Evolutionary conservation across 306 rosid species (phyloP).

Genomic region (Cotoneaster glaucophyllus): DNA sequence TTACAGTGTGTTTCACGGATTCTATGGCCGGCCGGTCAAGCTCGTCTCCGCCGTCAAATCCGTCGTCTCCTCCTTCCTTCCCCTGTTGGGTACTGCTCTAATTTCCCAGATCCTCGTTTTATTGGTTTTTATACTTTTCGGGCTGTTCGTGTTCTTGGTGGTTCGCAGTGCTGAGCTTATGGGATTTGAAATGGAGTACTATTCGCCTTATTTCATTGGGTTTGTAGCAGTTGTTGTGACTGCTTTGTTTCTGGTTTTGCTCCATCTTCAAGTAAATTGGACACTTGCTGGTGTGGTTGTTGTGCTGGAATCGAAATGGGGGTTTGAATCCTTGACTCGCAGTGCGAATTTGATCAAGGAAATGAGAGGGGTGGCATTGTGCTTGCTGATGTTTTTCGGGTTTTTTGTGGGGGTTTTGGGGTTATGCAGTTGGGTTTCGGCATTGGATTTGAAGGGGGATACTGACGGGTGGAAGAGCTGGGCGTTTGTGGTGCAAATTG

Average conservation of each 20-base stretch:
- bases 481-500: conserved; percentile 46
- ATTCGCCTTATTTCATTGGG: conserved; percentile 25
- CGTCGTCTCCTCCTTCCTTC: conserved; percentile 29
- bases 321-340: conserved; percentile 31
- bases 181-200: conserved; percentile 7
- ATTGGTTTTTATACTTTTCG: not conserved
- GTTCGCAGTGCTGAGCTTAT: not conserved
- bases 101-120: conserved; percentile 10
- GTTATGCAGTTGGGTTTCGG: conserved; percentile 21
- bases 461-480: conserved; percentile 38
- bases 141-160: conserved; percentile 8
- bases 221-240: not conserved
- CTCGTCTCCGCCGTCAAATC: conserved; percentile 42
- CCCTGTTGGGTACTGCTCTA: conserved; percentile 29
- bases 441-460: conserved; percentile 2
- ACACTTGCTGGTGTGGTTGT: conserved; percentile 33
- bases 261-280: conserved; percentile 51
- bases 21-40: conserved; percentile 43
- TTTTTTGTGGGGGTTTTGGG: conserved; percentile 20
- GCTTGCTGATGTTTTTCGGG: conserved; percentile 33
- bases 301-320: conserved; percentile 44
- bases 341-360: conserved; percentile 35
- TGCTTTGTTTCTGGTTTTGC: not conserved
- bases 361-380: conserved; percentile 33
- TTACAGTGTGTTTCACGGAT: conserved; percentile 41